A percentile compares a stretch with the other conserved stretches of the same genome.
These are phyloP conservation scores for Stevia rebaudiana DNA, from an alignment of 140 eudicot species.

Conservation along the genomic window DNA sequence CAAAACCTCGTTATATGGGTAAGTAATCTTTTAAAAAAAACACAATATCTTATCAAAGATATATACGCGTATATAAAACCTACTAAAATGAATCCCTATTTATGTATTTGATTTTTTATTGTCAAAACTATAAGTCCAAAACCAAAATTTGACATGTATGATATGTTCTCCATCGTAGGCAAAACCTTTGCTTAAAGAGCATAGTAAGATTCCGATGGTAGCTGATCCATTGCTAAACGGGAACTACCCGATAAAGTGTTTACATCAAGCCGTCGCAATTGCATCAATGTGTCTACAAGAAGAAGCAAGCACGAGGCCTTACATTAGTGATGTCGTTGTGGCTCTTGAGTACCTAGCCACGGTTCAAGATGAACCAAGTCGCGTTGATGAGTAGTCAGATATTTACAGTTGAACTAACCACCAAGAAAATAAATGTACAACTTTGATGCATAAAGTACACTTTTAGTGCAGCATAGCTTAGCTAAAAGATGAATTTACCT, in stretches of 20 bases:
- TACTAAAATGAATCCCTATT: too few relatives aligned
- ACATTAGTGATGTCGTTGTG: constrained; percentile 74
- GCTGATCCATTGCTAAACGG: constrained; percentile 76
- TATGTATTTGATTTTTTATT: too few relatives aligned
- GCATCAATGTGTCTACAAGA: constrained; percentile 95
- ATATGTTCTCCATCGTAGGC: too few relatives aligned
- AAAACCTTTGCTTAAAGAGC: constrained; percentile 64
- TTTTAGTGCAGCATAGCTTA: constrained; percentile 8
- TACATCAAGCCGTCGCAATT: constrained; percentile 83
- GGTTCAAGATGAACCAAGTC: constrained; percentile 29
- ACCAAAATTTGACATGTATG: too few relatives aligned
- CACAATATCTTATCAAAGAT: too few relatives aligned
- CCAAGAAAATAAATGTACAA: constrained; percentile 13
- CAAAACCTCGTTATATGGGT: constrained; percentile 83
- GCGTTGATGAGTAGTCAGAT: background rate
- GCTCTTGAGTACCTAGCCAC: constrained; percentile 74
- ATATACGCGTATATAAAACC: too few relatives aligned
- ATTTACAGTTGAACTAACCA: background rate
- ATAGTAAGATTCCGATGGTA: constrained; percentile 39
- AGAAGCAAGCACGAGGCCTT: constrained; percentile 78
- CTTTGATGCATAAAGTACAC: constrained; percentile 14
- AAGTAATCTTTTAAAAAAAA: constrained; percentile 15
- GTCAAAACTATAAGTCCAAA: too few relatives aligned
- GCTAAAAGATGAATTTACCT: constrained; percentile 1
- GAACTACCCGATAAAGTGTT: constrained; percentile 55